A percentile compares a stretch with the other conserved stretches of the same genome.
Evolutionary conservation across 2,329 filamentous ascomycete genomes (phyloP).

Genomic region (Arthrinium puccinioides): DNA sequence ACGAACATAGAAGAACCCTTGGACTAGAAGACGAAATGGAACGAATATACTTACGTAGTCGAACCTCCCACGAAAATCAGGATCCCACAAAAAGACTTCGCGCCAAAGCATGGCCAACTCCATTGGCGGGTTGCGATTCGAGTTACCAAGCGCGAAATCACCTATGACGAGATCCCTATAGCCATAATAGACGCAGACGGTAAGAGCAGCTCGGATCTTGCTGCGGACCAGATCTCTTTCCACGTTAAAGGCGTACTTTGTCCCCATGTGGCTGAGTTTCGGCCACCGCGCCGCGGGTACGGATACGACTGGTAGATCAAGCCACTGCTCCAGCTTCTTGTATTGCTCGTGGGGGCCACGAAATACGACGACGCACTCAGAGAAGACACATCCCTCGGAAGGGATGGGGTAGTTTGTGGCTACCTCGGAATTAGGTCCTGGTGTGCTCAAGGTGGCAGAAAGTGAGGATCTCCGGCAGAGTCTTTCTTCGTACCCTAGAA

Average conservation of each 20-base stretch:
- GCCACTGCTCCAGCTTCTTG: constrained; percentile 48
- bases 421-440: constrained; percentile 40
- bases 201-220: constrained; percentile 64
- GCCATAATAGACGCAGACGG: constrained; percentile 57
- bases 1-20: too few species aligned
- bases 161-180: constrained; percentile 53
- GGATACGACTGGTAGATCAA: constrained; percentile 62
- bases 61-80: constrained; percentile 55
- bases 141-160: constrained; percentile 58
- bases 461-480: constrained; percentile 69
- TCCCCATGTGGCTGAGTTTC: constrained; percentile 61
- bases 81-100: constrained; percentile 55
- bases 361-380: constrained; percentile 64
- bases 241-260: constrained; percentile 62
- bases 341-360: constrained; percentile 63
- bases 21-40: background rate
- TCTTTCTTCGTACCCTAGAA: constrained; percentile 62
- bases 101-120: constrained; percentile 61
- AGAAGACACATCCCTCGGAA: constrained; percentile 61
- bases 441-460: constrained; percentile 58
- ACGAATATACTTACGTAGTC: constrained; percentile 31
- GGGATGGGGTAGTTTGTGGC: constrained; percentile 63
- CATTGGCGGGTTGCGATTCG: constrained; percentile 56
- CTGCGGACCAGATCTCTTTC: constrained; percentile 66
- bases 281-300: constrained; percentile 66